Base-by-base conservation (phyloP, 371 early-diverging fungal species). In the Vairimorpha necatrix region DNA sequence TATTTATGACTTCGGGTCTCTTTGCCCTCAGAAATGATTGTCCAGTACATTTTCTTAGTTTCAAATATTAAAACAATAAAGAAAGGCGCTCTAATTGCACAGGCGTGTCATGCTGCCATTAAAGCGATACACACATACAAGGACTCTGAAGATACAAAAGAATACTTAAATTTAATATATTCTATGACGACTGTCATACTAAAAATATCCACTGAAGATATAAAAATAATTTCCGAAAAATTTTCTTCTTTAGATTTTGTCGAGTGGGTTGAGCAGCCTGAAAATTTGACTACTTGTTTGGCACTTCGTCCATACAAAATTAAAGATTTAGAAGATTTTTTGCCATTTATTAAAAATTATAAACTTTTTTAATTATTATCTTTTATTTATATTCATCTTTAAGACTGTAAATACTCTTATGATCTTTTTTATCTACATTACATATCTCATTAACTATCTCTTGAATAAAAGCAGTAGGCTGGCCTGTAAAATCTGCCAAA, bases 381-480 rank as follows among this genome's bases (percentile, higher is more conserved):
- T 34, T 67, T 42, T 77, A 62, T 69, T 78, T 81, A 67, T 83
- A 86, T 72, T 86, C 84, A 62, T 82, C 75, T 50, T 84, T 83
- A 28, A 86, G 73, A 48, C 78, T 80, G 69, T 84, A 86, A 67
- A 73, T 76, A 63, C 84, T 84, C 68, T 73, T 86, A 54, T 84
- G 79, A 47, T 83, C 82, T 75, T 80, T 84, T 70, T 84, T 86
- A 67, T 86, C 83, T 18, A 84, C 66, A 22, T 77, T 77, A 62
- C 83, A 79, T 34, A 86, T 83, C 47, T 85, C 85, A 66, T 73
- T 33, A 0, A 86, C 70, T 26, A 86, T 42, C 70, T 86, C 84
- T 53, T 83, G 86, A n/a, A 84, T 84, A 74, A 80, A 84, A n/a
- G 86, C 86, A 48, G 78, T 67, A 16, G 86, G 86, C 68, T 86